Evolutionary conservation across 2,329 filamentous ascomycete species (phyloP).

Genomic region (Neofusicoccum sp.): DNA sequence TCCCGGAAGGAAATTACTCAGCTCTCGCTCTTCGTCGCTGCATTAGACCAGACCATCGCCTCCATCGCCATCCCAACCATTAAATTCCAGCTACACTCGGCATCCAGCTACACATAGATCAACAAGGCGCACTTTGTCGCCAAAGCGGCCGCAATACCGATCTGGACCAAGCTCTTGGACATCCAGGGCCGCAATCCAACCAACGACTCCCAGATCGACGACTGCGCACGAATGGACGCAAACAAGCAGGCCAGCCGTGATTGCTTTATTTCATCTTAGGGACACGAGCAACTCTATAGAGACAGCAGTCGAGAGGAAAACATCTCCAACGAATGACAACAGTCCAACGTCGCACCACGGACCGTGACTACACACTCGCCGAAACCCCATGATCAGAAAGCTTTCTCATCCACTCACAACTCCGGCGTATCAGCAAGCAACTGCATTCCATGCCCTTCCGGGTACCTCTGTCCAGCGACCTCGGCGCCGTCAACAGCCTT

Average conservation of each 20-base stretch:
- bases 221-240: no score
- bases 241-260: no score
- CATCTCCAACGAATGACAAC: no score
- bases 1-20: no score
- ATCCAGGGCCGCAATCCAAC: constrained; percentile 61
- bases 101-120: constrained; percentile 76
- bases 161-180: constrained; percentile 68
- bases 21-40: constrained; percentile 46
- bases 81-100: constrained; percentile 64
- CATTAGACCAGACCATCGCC: constrained; percentile 59
- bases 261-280: no score
- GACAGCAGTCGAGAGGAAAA: no score
- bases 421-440: not conserved
- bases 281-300: no score
- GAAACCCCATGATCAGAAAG: no score
- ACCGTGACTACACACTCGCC: no score
- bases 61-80: constrained; percentile 70
- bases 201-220: no score
- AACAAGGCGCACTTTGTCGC: constrained; percentile 73
- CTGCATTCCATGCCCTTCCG: not conserved
- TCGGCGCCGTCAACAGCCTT: constrained; percentile 20
- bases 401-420: not conserved
- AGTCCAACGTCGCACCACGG: no score
- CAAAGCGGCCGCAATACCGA: constrained; percentile 66
- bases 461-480: constrained; percentile 18